Percentiles rank a stretch among this genome's conserved stretches.
Conservation (phyloP, 345 rosid genomes). For the Xanthoceras sorbifolium region DNA sequence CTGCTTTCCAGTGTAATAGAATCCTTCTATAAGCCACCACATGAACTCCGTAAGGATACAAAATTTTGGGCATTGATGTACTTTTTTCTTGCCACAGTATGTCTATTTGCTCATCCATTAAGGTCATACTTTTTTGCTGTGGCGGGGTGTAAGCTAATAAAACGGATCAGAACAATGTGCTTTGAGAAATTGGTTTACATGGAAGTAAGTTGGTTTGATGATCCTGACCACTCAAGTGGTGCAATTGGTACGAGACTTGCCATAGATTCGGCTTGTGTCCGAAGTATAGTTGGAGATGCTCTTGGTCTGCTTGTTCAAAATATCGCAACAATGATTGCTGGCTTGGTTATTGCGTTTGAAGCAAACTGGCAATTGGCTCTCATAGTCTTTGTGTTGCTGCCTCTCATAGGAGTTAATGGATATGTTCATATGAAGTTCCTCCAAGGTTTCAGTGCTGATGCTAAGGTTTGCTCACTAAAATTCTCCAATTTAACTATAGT, state of each 20-base stretch:
- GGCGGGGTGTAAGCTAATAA: conserved; percentile 67
- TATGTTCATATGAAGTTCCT: conserved; percentile 57
- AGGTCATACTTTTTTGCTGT: conserved; percentile 57
- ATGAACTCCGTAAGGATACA: conserved; percentile 47
- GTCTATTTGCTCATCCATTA: conserved; percentile 49
- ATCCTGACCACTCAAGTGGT: conserved; percentile 71
- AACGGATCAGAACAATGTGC: conserved; percentile 57
- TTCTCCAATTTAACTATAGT: neutral
- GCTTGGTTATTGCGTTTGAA: conserved; percentile 63
- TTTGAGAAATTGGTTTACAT: conserved; percentile 71
- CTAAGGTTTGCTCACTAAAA: conserved; percentile 52
- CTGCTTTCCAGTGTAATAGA: conserved; percentile 57
- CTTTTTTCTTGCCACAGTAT: conserved; percentile 49
- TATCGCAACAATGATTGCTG: conserved; percentile 52
- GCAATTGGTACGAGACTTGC: conserved; percentile 75
- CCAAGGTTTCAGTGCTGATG: conserved; percentile 73
- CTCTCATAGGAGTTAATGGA: conserved; percentile 60
- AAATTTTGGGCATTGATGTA: conserved; percentile 67
- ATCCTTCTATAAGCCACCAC: conserved; percentile 57
- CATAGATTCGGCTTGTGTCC: conserved; percentile 68
- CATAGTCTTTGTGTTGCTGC: conserved; percentile 55
- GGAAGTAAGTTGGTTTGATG: conserved; percentile 90
- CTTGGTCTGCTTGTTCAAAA: conserved; percentile 58
- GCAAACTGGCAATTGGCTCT: conserved; percentile 72
- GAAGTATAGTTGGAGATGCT: conserved; percentile 71